Conservation (phyloP, 2,329 filamentous ascomycete species). For the Trichothecium sympodiale region DNA sequence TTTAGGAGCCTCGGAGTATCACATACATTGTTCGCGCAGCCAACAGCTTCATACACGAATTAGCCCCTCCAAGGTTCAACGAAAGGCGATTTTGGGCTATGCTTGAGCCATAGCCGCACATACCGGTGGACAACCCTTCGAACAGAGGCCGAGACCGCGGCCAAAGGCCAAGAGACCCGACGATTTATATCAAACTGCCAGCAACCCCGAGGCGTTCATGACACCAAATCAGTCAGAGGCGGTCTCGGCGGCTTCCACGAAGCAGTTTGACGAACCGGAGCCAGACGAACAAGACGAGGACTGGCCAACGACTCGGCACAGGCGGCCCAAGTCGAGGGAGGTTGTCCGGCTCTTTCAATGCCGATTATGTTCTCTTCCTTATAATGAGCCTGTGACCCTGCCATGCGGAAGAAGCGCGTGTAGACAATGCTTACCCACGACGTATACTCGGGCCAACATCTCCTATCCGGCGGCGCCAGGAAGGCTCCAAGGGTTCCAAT, state of each 20-base stretch:
- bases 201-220: constrained; percentile 10
- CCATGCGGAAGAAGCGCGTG: constrained; percentile 78
- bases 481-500: constrained; percentile 60
- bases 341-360: constrained; percentile 66
- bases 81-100: no score
- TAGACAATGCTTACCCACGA: constrained; percentile 58
- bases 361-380: constrained; percentile 55
- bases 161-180: no score
- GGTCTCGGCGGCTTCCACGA: constrained; percentile 9
- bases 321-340: constrained; percentile 13
- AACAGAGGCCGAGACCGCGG: no score
- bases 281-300: constrained; percentile 1
- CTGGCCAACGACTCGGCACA: constrained; percentile 3
- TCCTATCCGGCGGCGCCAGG: constrained; percentile 63
- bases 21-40: no score
- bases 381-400: constrained; percentile 60
- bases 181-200: no score
- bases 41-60: no score
- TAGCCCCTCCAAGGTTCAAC: no score
- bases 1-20: no score
- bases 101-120: no score
- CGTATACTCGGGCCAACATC: constrained; percentile 55
- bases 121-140: background rate
- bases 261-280: constrained; percentile 1
- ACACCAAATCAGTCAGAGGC: constrained; percentile 10